A percentile compares a stretch with the other conserved stretches of the same genome.
phyloP scores from a whole-genome alignment of 805 yeast species.

The Grigorovia transvaalensis region DNA sequence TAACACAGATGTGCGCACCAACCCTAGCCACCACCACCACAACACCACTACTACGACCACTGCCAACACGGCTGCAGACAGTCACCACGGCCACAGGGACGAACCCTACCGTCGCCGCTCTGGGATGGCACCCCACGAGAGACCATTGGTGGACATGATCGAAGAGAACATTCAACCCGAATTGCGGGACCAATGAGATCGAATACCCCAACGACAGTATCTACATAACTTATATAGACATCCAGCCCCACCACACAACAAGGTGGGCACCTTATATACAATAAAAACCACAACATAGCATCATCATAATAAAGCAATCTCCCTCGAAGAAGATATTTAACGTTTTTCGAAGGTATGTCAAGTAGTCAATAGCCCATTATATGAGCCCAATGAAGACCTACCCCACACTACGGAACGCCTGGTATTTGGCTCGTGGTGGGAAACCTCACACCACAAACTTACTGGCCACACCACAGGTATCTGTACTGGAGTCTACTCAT shows the following conservation, averaged over 20 bases:
- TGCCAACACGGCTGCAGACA: background rate
- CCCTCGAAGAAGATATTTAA: no score
- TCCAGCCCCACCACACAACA: no score
- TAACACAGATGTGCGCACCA: no score
- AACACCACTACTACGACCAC: background rate
- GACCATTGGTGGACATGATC: constrained; percentile 13
- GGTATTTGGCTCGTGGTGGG: constrained; percentile 37
- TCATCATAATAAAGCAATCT: no score
- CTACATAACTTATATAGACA: no score
- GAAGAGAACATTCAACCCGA: constrained; percentile 31
- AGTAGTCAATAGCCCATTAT: no score
- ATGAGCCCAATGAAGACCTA: background rate
- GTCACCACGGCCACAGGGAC: constrained; percentile 14
- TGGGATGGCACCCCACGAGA: constrained; percentile 3
- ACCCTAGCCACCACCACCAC: background rate
- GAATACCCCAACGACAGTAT: no score
- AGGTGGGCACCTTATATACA: no score
- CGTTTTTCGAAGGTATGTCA: no score
- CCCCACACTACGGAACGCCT: constrained; percentile 32
- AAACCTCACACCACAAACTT: constrained; percentile 31
- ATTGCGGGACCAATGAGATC: constrained; percentile 24
- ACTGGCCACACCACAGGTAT: constrained; percentile 34
- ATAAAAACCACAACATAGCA: background rate
- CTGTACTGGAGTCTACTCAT: constrained; percentile 37
- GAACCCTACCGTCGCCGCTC: constrained; percentile 15